phyloP scores from a whole-genome alignment of 2,329 filamentous ascomycete species.

The Diaporthe sp. region DNA sequence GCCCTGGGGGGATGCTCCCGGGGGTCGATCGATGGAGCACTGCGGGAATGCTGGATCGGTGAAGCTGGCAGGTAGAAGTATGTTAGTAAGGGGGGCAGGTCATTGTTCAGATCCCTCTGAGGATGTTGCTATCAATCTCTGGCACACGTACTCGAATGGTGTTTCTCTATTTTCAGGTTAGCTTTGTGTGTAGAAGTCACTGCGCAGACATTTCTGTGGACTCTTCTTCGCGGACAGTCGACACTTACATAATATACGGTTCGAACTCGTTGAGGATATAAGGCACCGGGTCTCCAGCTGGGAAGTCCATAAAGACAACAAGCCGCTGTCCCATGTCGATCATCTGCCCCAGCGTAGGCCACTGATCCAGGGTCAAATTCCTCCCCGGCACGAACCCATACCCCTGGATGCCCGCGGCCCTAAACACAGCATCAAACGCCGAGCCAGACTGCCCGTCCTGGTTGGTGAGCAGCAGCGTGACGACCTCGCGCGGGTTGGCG shows the following conservation, averaged over 20 bases:
- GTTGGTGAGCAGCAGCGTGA: slow-evolving; percentile 75
- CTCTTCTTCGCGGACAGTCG: too few species aligned
- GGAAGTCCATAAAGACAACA: slow-evolving; percentile 71
- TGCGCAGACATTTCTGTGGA: too few species aligned
- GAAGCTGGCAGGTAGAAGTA: slow-evolving; percentile 50
- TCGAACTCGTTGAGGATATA: slow-evolving; percentile 75
- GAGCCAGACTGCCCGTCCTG: slow-evolving; percentile 66
- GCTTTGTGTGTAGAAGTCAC: not conserved
- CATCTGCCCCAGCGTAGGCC: slow-evolving; percentile 79
- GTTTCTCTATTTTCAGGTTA: slow-evolving; percentile 65
- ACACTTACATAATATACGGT: slow-evolving; percentile 52
- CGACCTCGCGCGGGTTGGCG: slow-evolving; percentile 69
- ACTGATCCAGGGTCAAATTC: slow-evolving; percentile 57
- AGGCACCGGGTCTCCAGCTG: slow-evolving; percentile 54
- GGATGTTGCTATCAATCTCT: not conserved
- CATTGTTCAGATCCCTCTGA: not conserved
- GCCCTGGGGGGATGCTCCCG: slow-evolving; percentile 51
- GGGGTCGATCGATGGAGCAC: slow-evolving; percentile 75
- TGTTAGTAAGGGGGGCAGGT: not conserved
- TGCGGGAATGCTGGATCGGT: slow-evolving; percentile 70
- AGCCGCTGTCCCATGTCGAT: slow-evolving; percentile 74
- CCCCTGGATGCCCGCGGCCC: slow-evolving; percentile 65
- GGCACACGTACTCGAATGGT: slow-evolving; percentile 63
- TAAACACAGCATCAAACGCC: slow-evolving; percentile 68
- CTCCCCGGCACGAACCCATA: slow-evolving; percentile 67